A percentile compares a stretch with the other conserved stretches of the same genome.
Conservation (phyloP, 1,139 yeast species). For the Pichia sp. region DNA sequence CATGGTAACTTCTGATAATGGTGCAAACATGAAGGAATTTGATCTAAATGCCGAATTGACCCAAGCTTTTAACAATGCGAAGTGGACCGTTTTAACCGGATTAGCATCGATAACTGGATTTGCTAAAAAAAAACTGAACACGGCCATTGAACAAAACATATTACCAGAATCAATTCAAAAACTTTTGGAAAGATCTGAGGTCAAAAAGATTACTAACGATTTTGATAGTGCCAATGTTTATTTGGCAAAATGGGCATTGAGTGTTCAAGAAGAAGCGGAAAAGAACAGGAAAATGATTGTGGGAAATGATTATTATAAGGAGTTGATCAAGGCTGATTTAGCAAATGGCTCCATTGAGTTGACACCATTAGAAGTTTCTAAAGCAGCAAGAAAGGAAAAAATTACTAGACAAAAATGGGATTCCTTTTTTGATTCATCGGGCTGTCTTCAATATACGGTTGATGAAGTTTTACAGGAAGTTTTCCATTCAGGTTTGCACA, state of each 20-base stretch:
- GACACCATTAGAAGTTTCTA: constrained; percentile 51
- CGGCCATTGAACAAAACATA: constrained; percentile 46
- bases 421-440: constrained; percentile 70
- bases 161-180: constrained; percentile 53
- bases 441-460: constrained; percentile 63
- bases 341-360: constrained; percentile 47
- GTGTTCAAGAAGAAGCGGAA: constrained; percentile 90
- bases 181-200: constrained; percentile 70
- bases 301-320: constrained; percentile 53
- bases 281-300: constrained; percentile 52
- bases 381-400: constrained; percentile 57
- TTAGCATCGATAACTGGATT: constrained; percentile 75
- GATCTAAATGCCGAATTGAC: constrained; percentile 24
- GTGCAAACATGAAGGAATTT: constrained; percentile 5
- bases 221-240: constrained; percentile 89
- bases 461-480: constrained; percentile 72
- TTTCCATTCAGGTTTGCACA: constrained; percentile 82
- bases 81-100: constrained; percentile 81
- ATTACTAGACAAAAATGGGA: constrained; percentile 74
- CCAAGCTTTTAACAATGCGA: constrained; percentile 54
- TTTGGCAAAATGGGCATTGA: constrained; percentile 95
- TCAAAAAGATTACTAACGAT: constrained; percentile 73
- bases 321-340: constrained; percentile 56
- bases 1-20: constrained; percentile 24
- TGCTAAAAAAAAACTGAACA: constrained; percentile 51